Base-by-base conservation (phyloP, 2,329 filamentous ascomycete genomes). In the Fusarium beomiforme region DNA sequence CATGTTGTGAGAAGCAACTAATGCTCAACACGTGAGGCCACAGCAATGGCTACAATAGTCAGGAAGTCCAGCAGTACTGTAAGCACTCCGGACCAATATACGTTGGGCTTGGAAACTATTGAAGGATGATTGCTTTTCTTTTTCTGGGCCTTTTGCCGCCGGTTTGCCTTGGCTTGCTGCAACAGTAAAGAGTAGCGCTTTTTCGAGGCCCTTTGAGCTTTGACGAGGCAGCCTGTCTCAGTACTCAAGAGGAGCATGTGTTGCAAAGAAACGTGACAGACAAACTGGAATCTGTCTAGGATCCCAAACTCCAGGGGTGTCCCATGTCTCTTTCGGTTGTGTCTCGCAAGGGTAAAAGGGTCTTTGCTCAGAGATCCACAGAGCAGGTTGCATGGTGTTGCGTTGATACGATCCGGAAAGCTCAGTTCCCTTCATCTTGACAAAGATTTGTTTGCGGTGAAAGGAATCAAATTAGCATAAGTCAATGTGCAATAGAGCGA, bases 301-400 rank as follows among this genome's bases (percentile, higher is more conserved):
- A 43, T 24, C 29, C 19, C 23, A 46, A 58, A 21, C 11, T 57
- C 33, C 59, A 56, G 64, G 59, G 61, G 43, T 67, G 42, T 59
- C 31, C 63, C 70, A 67, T 72, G 56, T 58, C 42, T 58, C 42
- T 31, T 51, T 37, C 26, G n/a, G 47, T 33, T 59, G 59, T 74
- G 73, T 71, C 64, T 67, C 64, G 73, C 69, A 69, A 72, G 44
- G 55, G 36, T 56, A 36, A 54, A 37, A 62, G 64, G 64, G 59
- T 44, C 37, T 39, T 55, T 13, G 16, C 21, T 19, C 5, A 24
- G 31, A 42, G 43, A 51, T 44, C 60, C 53, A 53, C 46, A 7
- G 34, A 42, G 53, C 34, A 54, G 42, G 39, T 61, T 61, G 55
- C 26, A 23, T 14, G 37, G 50, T 59, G 46, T 59, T 21, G 31